phyloP scores from a whole-genome alignment of 163 green algal species.

The Prototheca wickerhamii region DNA sequence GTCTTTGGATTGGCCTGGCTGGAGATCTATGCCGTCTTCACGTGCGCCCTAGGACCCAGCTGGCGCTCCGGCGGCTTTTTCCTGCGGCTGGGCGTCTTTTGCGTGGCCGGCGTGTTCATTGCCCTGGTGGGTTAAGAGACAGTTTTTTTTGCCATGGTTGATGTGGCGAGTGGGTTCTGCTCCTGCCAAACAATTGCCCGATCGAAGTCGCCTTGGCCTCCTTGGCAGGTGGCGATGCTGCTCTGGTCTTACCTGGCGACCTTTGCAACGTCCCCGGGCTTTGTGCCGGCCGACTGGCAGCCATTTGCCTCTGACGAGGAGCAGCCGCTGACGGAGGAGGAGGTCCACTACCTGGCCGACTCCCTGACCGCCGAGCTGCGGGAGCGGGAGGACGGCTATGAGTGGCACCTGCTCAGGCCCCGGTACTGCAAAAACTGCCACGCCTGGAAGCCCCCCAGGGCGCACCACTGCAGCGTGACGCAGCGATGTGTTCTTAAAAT shows the following conservation, averaged over 20 bases:
- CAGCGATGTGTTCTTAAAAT: constrained; percentile 59
- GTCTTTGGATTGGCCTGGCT: constrained; percentile 8
- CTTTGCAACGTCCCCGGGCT: constrained; percentile 54
- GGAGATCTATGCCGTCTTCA: constrained; percentile 6
- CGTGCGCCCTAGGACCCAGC: neutral
- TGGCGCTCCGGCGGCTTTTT: neutral
- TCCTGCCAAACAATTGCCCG: too few species aligned
- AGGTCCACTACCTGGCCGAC: neutral
- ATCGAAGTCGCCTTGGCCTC: too few species aligned
- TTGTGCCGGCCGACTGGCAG: constrained; percentile 65
- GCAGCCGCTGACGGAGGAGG: constrained; percentile 36
- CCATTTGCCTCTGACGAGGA: constrained; percentile 46
- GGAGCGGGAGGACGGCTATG: constrained; percentile 2
- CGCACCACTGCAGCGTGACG: constrained; percentile 73
- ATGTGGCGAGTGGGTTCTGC: too few species aligned
- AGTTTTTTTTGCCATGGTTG: constrained; percentile 4
- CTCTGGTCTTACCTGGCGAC: constrained; percentile 74
- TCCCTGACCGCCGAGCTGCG: neutral
- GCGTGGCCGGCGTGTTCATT: constrained; percentile 10
- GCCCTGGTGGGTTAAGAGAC: constrained; percentile 1
- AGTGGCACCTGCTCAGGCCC: constrained; percentile 30
- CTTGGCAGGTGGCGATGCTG: constrained; percentile 36
- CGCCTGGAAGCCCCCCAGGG: constrained; percentile 73
- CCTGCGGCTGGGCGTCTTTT: neutral
- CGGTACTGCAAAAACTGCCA: constrained; percentile 59